A percentile compares a stretch with the other conserved stretches of the same genome.
Evolutionary conservation across 805 yeast species (phyloP).

Genomic region (Gaillardinia entomophila): DNA sequence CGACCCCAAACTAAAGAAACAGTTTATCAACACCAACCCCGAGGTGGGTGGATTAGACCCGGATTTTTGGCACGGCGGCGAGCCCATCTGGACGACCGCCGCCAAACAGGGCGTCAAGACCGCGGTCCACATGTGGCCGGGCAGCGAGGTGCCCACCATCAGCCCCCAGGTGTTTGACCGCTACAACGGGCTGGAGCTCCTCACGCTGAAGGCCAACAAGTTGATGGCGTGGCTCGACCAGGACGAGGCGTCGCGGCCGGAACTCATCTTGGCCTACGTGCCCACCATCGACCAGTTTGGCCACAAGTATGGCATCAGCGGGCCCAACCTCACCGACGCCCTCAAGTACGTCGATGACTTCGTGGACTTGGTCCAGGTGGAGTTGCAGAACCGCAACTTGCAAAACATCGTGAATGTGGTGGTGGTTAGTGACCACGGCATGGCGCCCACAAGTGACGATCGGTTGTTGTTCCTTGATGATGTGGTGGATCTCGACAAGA

Average conservation of each 20-base stretch:
- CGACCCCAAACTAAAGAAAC: slow-evolving; percentile 50
- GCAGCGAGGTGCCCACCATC: slow-evolving; percentile 66
- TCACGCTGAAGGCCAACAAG: slow-evolving; percentile 52
- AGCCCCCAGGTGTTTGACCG: slow-evolving; percentile 52
- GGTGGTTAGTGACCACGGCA: slow-evolving; percentile 87
- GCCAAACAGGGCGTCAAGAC: slow-evolving; percentile 51
- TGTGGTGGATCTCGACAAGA: slow-evolving; percentile 45
- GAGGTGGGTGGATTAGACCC: slow-evolving; percentile 44
- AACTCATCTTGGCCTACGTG: slow-evolving; percentile 68
- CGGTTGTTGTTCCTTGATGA: slow-evolving; percentile 72
- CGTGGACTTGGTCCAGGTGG: slow-evolving; percentile 43
- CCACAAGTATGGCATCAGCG: slow-evolving; percentile 64
- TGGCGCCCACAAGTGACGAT: slow-evolving; percentile 78
- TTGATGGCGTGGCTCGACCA: slow-evolving; percentile 64
- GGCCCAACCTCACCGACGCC: slow-evolving; percentile 49
- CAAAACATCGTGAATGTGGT: slow-evolving; percentile 64
- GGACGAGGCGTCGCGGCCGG: slow-evolving; percentile 55
- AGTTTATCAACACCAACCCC: slow-evolving; percentile 61
- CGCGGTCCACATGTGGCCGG: slow-evolving; percentile 97
- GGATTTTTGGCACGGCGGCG: slow-evolving; percentile 79
- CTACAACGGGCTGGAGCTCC: slow-evolving; percentile 59
- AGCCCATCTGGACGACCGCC: slow-evolving; percentile 83
- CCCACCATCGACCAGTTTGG: slow-evolving; percentile 81
- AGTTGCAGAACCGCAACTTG: slow-evolving; percentile 50
- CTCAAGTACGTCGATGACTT: slow-evolving; percentile 62